Base-by-base conservation (phyloP, 2,329 filamentous ascomycete genomes). In the Monosporascus sp. region DNA sequence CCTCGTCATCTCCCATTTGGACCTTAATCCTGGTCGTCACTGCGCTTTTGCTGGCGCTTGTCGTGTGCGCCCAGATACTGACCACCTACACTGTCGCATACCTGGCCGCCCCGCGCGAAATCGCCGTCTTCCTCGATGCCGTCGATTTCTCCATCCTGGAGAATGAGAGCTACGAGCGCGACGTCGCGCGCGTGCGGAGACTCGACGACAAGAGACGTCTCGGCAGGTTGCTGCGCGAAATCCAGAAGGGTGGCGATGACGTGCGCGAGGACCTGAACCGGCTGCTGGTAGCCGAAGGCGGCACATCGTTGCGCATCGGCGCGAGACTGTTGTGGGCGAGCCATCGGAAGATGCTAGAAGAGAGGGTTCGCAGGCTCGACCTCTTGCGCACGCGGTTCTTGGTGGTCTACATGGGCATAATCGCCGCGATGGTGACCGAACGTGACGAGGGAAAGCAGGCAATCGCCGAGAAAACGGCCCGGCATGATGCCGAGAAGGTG, bases 121-220 rank as follows among this genome's bases (percentile, higher is more conserved):
- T 85, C 52, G 69, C 70, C 54, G 76, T 76, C 53, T 82, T 86
- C 61, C 68, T 85, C 62, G 82, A 85, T 63, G 75, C 79, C 17
- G 76, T 83, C 62, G 82, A 85, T 65, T 82, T 77, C 62, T 88
- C 81, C 40, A 74, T 84, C 48, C 73, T 79, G 60, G 84, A 86
- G 66, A 86, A 85, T 62, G 83, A 86, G 68, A 80, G 75, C 62
- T 85, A 85, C 65, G 80, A 85, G 66, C 73, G 76, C 60, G 81
- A 86, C 61, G 74, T 86, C 48, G 72, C 76, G 52, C 79, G 78
- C 55, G 75, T 86, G 40, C 75, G 74, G 63, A 78, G 78, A 41
- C 73, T 85, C 31, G 82, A 85, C 58, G 83, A 86, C 66, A 85
- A 85, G 72, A 64, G 85, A 48, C 80, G 82, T 49, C 74, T 87